Evolutionary conservation across 1,284 basidiomycete species (phyloP).

Genomic region (Austroboletus niveus): DNA sequence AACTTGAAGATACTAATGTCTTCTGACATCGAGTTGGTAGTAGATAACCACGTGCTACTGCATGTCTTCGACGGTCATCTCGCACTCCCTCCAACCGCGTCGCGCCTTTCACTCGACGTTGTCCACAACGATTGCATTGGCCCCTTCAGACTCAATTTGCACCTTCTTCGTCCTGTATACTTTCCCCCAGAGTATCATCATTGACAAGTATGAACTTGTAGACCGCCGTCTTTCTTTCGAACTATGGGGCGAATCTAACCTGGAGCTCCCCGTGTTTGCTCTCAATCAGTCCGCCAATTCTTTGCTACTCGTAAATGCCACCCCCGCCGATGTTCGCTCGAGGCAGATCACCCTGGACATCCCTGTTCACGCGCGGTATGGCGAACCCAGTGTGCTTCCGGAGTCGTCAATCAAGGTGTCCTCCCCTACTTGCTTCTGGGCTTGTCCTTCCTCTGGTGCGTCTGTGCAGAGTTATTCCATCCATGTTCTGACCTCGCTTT

Average conservation of each 20-base stretch:
- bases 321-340: constrained; percentile 1
- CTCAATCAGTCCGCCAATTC: constrained; percentile 19
- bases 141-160: constrained; percentile 13
- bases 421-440: constrained; percentile 31
- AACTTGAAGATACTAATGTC: constrained; percentile 15
- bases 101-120: constrained; percentile 33
- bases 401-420: constrained; percentile 16
- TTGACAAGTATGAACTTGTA: constrained; percentile 31
- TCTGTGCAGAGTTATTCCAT: not conserved
- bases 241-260: constrained; percentile 32
- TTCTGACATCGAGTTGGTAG: constrained; percentile 13
- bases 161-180: constrained; percentile 28
- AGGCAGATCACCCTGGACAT: constrained; percentile 18
- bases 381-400: constrained; percentile 14
- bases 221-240: constrained; percentile 29
- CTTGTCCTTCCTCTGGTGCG: constrained; percentile 26
- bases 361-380: constrained; percentile 32
- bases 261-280: constrained; percentile 35
- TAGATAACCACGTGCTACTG: not conserved
- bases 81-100: constrained; percentile 21
- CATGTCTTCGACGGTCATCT: constrained; percentile 22
- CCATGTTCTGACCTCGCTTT: constrained; percentile 3
- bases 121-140: constrained; percentile 22
- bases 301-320: constrained; percentile 24
- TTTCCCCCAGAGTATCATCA: constrained; percentile 27